phyloP scores from a whole-genome alignment of 2,329 filamentous ascomycete genomes.

The Pyricularia pennisetigena region DNA sequence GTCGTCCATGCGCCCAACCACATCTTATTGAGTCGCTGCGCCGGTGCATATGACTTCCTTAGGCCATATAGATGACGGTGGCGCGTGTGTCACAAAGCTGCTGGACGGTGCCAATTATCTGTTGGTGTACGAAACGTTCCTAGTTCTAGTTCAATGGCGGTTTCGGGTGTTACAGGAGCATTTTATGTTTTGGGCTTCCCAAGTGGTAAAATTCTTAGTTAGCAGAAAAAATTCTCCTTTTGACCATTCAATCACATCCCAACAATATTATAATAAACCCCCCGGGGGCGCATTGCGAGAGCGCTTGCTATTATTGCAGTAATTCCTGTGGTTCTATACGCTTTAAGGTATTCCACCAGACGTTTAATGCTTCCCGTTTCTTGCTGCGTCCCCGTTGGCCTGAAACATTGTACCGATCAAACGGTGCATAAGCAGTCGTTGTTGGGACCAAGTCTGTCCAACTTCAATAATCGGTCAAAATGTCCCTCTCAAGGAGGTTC shows the following conservation, averaged over 20 bases:
- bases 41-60: background rate
- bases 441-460: background rate
- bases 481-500: background rate
- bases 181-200: background rate
- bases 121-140: background rate
- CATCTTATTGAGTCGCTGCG: background rate
- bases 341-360: background rate
- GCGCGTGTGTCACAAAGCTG: background rate
- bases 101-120: background rate
- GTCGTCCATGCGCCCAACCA: background rate
- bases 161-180: background rate
- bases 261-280: background rate
- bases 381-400: background rate
- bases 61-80: background rate
- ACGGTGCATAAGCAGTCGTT: background rate
- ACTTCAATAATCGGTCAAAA: background rate
- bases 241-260: background rate
- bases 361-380: background rate
- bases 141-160: background rate
- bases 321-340: background rate
- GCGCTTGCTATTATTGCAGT: background rate
- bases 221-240: too few relatives aligned
- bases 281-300: background rate
- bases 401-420: background rate
- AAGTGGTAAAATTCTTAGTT: background rate